These are phyloP conservation scores for Flaveria robusta DNA, from an alignment of 129 eudicot genomes.

Conservation along the genomic window DNA sequence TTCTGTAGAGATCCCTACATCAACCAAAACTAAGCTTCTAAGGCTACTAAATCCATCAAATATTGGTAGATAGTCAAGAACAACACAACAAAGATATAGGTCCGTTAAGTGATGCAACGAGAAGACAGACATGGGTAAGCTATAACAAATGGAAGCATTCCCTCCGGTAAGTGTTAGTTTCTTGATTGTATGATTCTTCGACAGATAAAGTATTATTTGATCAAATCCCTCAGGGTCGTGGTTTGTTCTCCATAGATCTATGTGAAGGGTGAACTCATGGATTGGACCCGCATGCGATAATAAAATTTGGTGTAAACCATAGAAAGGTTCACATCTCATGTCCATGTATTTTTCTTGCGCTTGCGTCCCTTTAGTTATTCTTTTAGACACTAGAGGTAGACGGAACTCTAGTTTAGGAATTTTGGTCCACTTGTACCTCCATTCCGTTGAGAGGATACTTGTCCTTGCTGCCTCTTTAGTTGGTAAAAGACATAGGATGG, in stretches of 20 bases:
- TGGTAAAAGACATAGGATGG: background rate
- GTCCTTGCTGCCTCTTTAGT: slow-evolving; percentile 24
- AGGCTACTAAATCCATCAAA: background rate
- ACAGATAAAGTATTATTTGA: background rate
- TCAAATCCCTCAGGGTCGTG: background rate
- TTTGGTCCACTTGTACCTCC: slow-evolving; percentile 32
- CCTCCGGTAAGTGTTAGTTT: background rate
- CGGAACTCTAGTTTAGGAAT: slow-evolving; percentile 17
- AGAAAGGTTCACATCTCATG: background rate
- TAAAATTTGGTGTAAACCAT: slow-evolving; percentile 16
- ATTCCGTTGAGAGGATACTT: slow-evolving; percentile 24
- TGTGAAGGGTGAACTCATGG: slow-evolving; percentile 6
- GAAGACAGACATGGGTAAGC: slow-evolving; percentile 9
- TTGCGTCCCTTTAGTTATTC: too few species aligned
- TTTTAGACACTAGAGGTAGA: background rate
- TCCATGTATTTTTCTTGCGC: background rate
- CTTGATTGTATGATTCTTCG: background rate
- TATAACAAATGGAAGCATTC: background rate
- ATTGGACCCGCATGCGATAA: slow-evolving; percentile 17
- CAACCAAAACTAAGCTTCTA: background rate
- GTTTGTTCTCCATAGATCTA: background rate
- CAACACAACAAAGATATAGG: background rate
- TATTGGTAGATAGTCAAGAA: background rate
- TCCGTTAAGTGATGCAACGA: slow-evolving; percentile 17
- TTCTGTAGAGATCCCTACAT: background rate